phyloP scores from a whole-genome alignment of 2,329 filamentous ascomycete genomes.

The Arthrobotrys conoides region DNA sequence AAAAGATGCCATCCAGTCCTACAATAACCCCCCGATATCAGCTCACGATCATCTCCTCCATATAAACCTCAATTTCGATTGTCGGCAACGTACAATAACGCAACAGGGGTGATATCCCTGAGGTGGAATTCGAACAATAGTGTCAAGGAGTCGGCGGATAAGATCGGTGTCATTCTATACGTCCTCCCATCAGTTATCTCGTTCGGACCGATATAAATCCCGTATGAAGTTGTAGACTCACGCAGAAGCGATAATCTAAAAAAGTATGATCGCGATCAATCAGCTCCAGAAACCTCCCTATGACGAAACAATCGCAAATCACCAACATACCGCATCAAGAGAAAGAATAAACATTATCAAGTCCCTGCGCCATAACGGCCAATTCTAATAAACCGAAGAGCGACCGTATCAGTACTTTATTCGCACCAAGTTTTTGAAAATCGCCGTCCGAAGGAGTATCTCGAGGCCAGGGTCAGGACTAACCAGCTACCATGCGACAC shows the following conservation, averaged over 20 bases:
- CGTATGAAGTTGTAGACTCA: constrained; percentile 30
- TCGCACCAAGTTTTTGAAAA: background rate
- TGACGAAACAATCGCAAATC: background rate
- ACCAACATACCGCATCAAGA: constrained; percentile 72
- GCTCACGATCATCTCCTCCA: background rate
- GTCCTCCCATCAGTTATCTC: constrained; percentile 17
- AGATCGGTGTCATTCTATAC: constrained; percentile 78
- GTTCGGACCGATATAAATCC: constrained; percentile 5
- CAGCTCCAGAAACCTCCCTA: constrained; percentile 3
- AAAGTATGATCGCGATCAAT: constrained; percentile 15
- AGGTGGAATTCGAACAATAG: constrained; percentile 77
- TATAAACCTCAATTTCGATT: constrained; percentile 8
- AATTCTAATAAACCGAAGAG: constrained; percentile 72
- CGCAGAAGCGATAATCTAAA: constrained; percentile 80
- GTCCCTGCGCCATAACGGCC: constrained; percentile 89
- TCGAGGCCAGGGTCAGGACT: constrained; percentile 33
- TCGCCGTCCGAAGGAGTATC: constrained; percentile 1
- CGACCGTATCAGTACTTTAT: constrained; percentile 55
- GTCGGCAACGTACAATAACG: constrained; percentile 40
- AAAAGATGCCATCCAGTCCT: constrained; percentile 71
- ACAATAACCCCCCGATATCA: constrained; percentile 74
- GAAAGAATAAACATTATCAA: constrained; percentile 83
- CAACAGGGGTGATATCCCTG: constrained; percentile 47
- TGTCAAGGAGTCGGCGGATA: constrained; percentile 88
- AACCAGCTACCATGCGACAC: constrained; percentile 20